Percentiles rank a stretch among this genome's conserved stretches.
These are phyloP conservation scores for Beauveria sp. DNA, from an alignment of 2,329 filamentous ascomycete species.

Conservation along the genomic window DNA sequence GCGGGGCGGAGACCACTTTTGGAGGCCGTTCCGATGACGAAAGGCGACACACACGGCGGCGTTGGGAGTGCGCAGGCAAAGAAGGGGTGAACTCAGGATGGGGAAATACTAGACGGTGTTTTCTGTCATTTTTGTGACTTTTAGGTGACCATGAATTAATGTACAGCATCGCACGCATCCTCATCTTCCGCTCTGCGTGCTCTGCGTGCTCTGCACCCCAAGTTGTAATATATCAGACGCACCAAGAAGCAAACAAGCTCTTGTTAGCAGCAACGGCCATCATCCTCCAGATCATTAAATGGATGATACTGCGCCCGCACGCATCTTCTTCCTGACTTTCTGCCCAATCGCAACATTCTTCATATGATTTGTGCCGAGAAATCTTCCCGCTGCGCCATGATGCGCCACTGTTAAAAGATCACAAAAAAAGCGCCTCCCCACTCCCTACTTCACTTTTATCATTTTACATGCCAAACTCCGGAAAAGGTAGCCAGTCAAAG, in stretches of 20 bases:
- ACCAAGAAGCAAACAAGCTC: too few relatives aligned
- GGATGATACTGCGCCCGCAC: too few relatives aligned
- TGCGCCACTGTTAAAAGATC: too few relatives aligned
- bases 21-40: conserved; percentile 1
- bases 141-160: not conserved
- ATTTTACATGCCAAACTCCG: conserved; percentile 32
- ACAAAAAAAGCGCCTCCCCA: not conserved
- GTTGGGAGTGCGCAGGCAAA: not conserved
- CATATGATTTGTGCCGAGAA: too few relatives aligned
- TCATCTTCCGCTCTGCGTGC: too few relatives aligned
- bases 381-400: too few relatives aligned
- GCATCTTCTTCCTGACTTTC: too few relatives aligned
- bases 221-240: too few relatives aligned
- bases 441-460: not conserved
- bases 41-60: not conserved
- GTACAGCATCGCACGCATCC: not conserved
- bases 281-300: too few relatives aligned
- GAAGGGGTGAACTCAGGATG: not conserved
- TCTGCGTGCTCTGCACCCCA: too few relatives aligned
- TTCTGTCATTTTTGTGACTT: not conserved
- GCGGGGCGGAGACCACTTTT: conserved; percentile 9
- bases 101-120: not conserved
- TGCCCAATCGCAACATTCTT: too few relatives aligned
- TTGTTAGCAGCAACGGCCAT: too few relatives aligned
- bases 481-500: conserved; percentile 50